These are phyloP conservation scores for Fraxinus anomala DNA, from an alignment of 257 asterid species.

Conservation along the genomic window DNA sequence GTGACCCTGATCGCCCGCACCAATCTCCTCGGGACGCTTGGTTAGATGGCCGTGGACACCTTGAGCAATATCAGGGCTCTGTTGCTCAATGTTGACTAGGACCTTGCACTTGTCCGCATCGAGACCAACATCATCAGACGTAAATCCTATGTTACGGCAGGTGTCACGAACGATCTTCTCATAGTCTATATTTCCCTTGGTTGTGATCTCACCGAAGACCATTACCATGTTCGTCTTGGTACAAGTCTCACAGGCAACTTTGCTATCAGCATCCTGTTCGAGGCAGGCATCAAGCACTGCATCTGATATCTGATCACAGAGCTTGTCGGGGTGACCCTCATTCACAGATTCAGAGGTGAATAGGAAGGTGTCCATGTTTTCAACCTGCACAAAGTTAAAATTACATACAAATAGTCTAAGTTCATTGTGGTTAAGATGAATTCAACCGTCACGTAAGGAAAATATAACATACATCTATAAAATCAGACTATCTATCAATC, in stretches of 20 bases:
- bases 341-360: constrained; percentile 69
- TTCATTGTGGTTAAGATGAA: background rate
- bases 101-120: constrained; percentile 66
- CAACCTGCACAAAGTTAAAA: constrained; percentile 29
- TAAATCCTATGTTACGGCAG: constrained; percentile 58
- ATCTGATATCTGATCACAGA: constrained; percentile 70
- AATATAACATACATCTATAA: background rate
- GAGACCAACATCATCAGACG: constrained; percentile 59
- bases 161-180: constrained; percentile 66
- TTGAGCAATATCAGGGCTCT: constrained; percentile 68
- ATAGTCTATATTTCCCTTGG: constrained; percentile 58
- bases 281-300: constrained; percentile 70
- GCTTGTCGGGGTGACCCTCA: constrained; percentile 75
- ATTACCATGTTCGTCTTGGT: constrained; percentile 66
- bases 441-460: background rate
- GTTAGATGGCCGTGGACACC: constrained; percentile 66
- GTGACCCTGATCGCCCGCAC: constrained; percentile 69
- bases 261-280: constrained; percentile 65
- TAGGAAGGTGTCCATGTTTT: constrained; percentile 57
- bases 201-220: constrained; percentile 67
- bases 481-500: background rate
- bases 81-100: constrained; percentile 59
- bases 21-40: constrained; percentile 63
- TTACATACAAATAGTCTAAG: background rate
- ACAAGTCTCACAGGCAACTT: constrained; percentile 68